Base-by-base conservation (phyloP, 139 green algal genomes). In the Eudorina sp. region DNA sequence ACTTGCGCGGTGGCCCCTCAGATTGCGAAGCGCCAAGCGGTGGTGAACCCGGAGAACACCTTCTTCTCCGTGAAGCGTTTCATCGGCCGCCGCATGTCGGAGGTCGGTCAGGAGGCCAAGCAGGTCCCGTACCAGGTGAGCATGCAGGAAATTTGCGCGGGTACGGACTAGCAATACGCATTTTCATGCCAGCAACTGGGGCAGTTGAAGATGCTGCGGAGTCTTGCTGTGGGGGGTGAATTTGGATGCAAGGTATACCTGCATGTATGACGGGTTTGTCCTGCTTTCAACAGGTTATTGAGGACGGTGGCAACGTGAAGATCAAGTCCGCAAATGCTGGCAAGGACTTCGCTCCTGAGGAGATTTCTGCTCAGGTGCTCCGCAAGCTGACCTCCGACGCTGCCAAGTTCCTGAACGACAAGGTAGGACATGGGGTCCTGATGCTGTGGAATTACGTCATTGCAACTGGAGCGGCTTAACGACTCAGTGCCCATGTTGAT, bases 61-160 rank as follows among this genome's bases (percentile, higher is more conserved):
- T 99, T 99, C 92, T 99, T 98, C 93, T 98, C 95, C 40, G 98
- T 99, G 14, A 99, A 99, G 96, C 96, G 98, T 43, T 99, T 99
- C 90, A 98, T 99, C 53, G 98, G 98, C 36, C 94, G 97, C 81
- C 97, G 97, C 90, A 97, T 98, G 93, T 77, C 85, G 27, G 98
- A 99, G 94, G 96, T 99, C 3, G 90, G 92, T 25, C 94, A 97
- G 34, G 97, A 99, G 96, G 93, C 91, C 69, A 99, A 97, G 89
- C 95, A 98, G 94, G 93, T 99, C 19, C 97, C 98, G 13, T 99
- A 99, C 93, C 89, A 91, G 80, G 96, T 94, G 45, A 3, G 62
- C n/a, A n/a, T n/a, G n/a, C n/a, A n/a, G n/a, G n/a, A n/a, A n/a
- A n/a, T n/a, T n/a, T n/a, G n/a, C n/a, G n/a, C n/a, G n/a, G n/a